Base-by-base conservation (phyloP, 768 basidiomycete species). In the Podaxis sp. region DNA sequence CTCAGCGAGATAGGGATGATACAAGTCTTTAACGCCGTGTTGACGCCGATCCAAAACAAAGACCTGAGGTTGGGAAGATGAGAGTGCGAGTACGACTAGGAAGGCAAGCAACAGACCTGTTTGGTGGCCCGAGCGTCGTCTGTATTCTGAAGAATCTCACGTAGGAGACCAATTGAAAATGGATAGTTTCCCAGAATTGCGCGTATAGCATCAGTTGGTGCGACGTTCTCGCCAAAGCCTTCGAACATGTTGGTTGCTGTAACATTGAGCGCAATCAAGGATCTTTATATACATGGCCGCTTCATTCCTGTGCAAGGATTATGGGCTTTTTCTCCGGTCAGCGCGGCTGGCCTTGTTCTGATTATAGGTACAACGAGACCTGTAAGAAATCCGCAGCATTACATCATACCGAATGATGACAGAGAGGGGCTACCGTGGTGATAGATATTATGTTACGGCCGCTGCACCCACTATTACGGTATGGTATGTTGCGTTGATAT, bases 121-220 rank as follows among this genome's bases (percentile, higher is more conserved):
- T 66, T 66, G 0, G 70, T 69, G 11, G 77, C 79, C 24, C 66
- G 64, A 1, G 78, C 76, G 63, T 80, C 79, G 46, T 80, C 79
- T 8, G 75, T 73, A 61, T 80, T 80, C 65, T 78, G 77, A 0
- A 80, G 57, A 9, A 78, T 63, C 57, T 80, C 79, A 13, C 78
- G 72, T 17, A 79, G 66, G 15, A 79, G 64, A 1, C 74, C 75
- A 36, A 74, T 68, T n/a, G 73, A 72, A 54, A 76, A 77, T 3
- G 79, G 77, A 63, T 80, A 80, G 4, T 70, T 70, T 8, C 74
- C 70, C 8, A 80, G 63, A 24, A 80, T 78, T 3, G 69, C 70
- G 5, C 71, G 70, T 5, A 72, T 65, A 0, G 67, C 64, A 46
- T 64, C 69, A 11, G 67, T 68, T 12, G 66, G 66, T 3, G 68